Base-by-base conservation (phyloP, 768 basidiomycete species). In the Termitomyces sp. region DNA sequence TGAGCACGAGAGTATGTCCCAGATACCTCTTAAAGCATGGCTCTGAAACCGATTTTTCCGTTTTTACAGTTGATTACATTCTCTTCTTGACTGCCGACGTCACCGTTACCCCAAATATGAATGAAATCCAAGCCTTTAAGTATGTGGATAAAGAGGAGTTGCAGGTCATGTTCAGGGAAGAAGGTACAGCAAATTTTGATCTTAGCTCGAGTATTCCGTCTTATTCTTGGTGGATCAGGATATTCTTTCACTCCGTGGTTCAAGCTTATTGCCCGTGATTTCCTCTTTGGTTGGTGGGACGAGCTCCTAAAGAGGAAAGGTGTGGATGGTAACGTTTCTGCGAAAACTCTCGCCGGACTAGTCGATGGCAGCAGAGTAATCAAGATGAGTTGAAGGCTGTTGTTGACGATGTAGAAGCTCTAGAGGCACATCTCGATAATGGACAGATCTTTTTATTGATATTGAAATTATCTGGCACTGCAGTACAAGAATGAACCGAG, bases 221-320 rank as follows among this genome's bases (percentile, higher is more conserved):
- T 57, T 35, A 53, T 56, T 38, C 52, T 52, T 12, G 19, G 14
- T 49, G 19, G 56, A 8, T 5, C 64, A 96, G 93, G 72, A 55
- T 91, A 91, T 69, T 83, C 81, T 2, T 99, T 99, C 71, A 99
- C 97, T 7, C 97, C 97, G 0, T 99, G 97, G 97, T 99, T 99
- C 84, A 92, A 94, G 71, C 85, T 98, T 30, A 98, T 99, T 66
- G 94, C 94, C 2, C 84, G 94, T 3, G 94, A 98, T 69, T 96
- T 96, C 72, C 79, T 99, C 43, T 98, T 95, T 68, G 92, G 91
- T 23, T 99, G 97, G 97, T 99, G 97, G 97, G 94, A 97, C 66
- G 87, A 89, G 59, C 83, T 99, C 43, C 66, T 88, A 60, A 75
- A 74, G 53, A 84, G 89, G 38, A 83, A 76, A 67, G 75, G 76